Base-by-base conservation (phyloP, 768 basidiomycete genomes). In the Coprinopsis strossmayeri region DNA sequence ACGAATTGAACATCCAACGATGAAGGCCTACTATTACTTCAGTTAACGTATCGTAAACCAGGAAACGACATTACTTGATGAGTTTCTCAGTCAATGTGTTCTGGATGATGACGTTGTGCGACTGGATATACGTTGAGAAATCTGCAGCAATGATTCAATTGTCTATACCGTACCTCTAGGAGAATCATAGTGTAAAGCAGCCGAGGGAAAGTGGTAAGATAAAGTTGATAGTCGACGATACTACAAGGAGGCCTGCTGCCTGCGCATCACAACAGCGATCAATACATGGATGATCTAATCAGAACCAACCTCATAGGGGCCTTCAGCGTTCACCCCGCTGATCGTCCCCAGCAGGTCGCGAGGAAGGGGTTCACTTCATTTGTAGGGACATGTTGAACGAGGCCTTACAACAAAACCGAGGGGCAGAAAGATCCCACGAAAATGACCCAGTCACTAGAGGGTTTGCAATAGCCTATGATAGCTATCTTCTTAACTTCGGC, bases 1-100 rank as follows among this genome's bases (percentile, higher is more conserved):
- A 98, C 96, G 58, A 99, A 99, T 49, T 90, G 81, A 48, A 98
- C 87, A 70, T 99, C 96, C 52, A 97, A 74, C 25, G 87, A 82
- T 4, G 87, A 81, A 12, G 95, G 92, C 64, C 94, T 99, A 62
- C 40, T 17, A 51, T 27, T 53, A 30, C 52, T 59, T 39, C 61
- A 55, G 41, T 37, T 13, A 34, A 13, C 40, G 48, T 21, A 35
- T 25, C 23, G 17, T 2, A 12, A 18, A 38, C 17, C n/a, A 20
- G 24, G 34, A 35, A 20, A 41, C 44, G 15, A 3, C 53, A 56
- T 57, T 62, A 94, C 95, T 92, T 95, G 56, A 70, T 68, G 51
- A 86, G 77, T 68, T 95, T 93, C 58, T 97, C 94, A 3, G 78
- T 69, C 48, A 98, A 71, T 20, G 93, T 92, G 15, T 83, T 85